These are phyloP conservation scores for Globisporangium nunn DNA, from an alignment of 352 stramenopile species.

Conservation along the genomic window DNA sequence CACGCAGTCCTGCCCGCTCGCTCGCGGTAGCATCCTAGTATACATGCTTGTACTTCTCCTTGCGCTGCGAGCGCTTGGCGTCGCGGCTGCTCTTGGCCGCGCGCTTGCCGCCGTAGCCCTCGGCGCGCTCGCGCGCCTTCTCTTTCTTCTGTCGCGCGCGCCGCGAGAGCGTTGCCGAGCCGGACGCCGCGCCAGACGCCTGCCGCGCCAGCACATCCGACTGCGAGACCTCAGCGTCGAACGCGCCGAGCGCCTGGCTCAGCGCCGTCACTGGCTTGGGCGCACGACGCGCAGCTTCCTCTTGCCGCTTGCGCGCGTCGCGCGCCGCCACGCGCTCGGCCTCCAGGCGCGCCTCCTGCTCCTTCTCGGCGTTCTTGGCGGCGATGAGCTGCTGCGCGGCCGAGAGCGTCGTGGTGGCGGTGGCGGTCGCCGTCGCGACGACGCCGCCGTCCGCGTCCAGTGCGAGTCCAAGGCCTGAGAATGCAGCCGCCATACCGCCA, in stretches of 20 bases:
- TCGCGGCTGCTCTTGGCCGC: conserved; percentile 23
- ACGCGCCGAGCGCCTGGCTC: conserved; percentile 52
- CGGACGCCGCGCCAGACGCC: conserved; percentile 8
- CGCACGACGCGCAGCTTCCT: conserved; percentile 16
- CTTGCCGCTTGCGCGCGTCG: conserved; percentile 24
- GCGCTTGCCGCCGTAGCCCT: conserved; percentile 19
- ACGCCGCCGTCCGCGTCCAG: conserved; percentile 23
- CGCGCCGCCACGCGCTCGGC: conserved; percentile 13
- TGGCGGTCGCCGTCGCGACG: conserved; percentile 3
- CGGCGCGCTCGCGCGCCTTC: conserved; percentile 19
- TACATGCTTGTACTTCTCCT: conserved; percentile 59
- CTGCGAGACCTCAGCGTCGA: conserved; percentile 45
- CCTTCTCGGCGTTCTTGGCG: conserved; percentile 36
- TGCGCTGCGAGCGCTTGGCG: conserved; percentile 39
- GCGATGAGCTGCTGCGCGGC: conserved; percentile 47
- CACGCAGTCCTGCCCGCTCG: too few species aligned
- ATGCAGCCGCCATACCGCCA: conserved; percentile 40
- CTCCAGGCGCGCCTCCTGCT: conserved; percentile 19
- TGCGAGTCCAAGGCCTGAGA: conserved; percentile 46
- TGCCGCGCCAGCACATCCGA: conserved; percentile 21
- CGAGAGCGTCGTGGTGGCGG: conserved; percentile 11
- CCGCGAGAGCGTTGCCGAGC: conserved; percentile 22
- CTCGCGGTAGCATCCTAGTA: conserved; percentile 15
- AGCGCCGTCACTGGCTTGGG: conserved; percentile 35
- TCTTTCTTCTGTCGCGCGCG: conserved; percentile 43